These are phyloP conservation scores for Backusella morwellensis DNA, from an alignment of 192 early-diverging fungal species.

Conservation along the genomic window DNA sequence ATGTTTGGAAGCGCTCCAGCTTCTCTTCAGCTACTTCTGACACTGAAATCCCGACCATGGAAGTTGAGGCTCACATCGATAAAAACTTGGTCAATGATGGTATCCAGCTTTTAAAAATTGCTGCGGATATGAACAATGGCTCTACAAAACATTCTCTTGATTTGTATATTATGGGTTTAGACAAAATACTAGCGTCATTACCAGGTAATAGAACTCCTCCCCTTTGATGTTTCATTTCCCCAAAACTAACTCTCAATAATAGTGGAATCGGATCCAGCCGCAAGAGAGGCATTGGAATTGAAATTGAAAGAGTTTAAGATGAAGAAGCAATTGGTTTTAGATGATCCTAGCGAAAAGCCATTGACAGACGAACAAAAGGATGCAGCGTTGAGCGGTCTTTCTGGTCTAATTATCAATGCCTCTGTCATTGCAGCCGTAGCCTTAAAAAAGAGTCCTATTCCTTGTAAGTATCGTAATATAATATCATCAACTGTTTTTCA, in stretches of 20 bases:
- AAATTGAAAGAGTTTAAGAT: conserved; percentile 20
- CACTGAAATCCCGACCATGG: not conserved
- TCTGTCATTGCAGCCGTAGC: conserved; percentile 45
- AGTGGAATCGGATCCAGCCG: conserved; percentile 23
- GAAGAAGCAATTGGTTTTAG: conserved; percentile 1
- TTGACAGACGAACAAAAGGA: conserved; percentile 1
- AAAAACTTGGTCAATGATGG: conserved; percentile 25
- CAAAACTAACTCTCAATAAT: not conserved
- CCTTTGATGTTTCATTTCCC: not conserved
- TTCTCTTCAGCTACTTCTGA: not conserved
- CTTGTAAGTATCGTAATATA: conserved; percentile 15
- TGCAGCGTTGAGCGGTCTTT: conserved; percentile 10
- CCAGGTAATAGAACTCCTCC: conserved; percentile 16
- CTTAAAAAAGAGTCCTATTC: conserved; percentile 53
- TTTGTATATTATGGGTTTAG: conserved; percentile 32
- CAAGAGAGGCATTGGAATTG: conserved; percentile 18
- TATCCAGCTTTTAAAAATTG: conserved; percentile 16
- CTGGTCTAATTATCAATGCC: conserved; percentile 38
- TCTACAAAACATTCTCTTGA: conserved; percentile 13
- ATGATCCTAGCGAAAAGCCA: not conserved
- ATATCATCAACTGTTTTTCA: not conserved
- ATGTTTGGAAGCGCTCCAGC: conserved; percentile 12
- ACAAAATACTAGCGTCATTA: conserved; percentile 19
- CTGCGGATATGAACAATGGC: conserved; percentile 24
- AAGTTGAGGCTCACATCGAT: conserved; percentile 9